Conservation (phyloP, 1,284 basidiomycete genomes). For the Polyporus tsugae region DNA sequence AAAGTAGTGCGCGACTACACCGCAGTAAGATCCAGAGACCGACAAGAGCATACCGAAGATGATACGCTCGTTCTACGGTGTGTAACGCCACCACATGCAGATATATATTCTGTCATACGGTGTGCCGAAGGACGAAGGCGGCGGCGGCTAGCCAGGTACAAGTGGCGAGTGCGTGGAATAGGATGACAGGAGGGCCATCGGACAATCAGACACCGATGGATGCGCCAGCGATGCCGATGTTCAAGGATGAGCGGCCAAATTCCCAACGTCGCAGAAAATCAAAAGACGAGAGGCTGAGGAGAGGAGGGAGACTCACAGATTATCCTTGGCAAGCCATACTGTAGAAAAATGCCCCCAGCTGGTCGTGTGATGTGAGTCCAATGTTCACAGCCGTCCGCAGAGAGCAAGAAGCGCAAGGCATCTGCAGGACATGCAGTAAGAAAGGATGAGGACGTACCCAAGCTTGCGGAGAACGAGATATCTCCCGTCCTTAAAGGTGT, state of each 20-base stretch:
- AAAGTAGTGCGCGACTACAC: not conserved
- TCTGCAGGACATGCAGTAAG: slow-evolving; percentile 17
- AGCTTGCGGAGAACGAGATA: slow-evolving; percentile 87
- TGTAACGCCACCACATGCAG: not conserved
- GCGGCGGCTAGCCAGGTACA: slow-evolving; percentile 7
- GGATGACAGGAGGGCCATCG: not conserved
- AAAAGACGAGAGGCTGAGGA: slow-evolving; percentile 13
- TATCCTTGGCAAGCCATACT: slow-evolving; percentile 84
- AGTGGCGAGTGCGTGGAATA: slow-evolving; percentile 5
- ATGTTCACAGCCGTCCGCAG: slow-evolving; percentile 12
- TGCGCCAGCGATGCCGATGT: not conserved
- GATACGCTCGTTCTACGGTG: no score
- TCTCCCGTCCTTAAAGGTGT: slow-evolving; percentile 81
- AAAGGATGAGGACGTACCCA: slow-evolving; percentile 57
- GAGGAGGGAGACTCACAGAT: slow-evolving; percentile 57
- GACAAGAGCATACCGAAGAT: not conserved
- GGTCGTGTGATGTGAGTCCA: slow-evolving; percentile 33
- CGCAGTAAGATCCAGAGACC: not conserved
- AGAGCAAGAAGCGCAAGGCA: slow-evolving; percentile 39
- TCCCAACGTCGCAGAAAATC: not conserved
- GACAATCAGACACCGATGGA: not conserved
- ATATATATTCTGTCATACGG: slow-evolving; percentile 8
- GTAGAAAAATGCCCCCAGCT: slow-evolving; percentile 94
- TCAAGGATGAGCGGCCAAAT: not conserved
- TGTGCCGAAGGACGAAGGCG: not conserved